Evolutionary conservation across 2,329 filamentous ascomycete species (phyloP).

Genomic region (Alternaria gansuensis): DNA sequence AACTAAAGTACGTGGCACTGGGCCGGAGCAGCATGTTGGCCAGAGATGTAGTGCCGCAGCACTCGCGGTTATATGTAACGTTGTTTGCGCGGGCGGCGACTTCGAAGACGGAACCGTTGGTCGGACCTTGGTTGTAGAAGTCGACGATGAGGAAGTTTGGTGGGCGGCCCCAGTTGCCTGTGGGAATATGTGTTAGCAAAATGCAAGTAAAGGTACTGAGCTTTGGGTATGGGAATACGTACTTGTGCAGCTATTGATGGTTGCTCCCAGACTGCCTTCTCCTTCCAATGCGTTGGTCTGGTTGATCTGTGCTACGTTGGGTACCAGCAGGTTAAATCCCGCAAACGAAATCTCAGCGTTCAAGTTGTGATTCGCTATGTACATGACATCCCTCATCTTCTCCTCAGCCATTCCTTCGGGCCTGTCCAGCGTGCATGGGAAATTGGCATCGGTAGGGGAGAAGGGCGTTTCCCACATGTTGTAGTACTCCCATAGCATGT

Average conservation of each 20-base stretch:
- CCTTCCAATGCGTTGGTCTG: constrained; percentile 49
- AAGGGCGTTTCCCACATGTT: constrained; percentile 95
- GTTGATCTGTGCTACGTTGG: constrained; percentile 49
- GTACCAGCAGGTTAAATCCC: constrained; percentile 45
- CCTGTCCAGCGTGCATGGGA: constrained; percentile 81
- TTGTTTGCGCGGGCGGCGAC: constrained; percentile 67
- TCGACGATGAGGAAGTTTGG: constrained; percentile 56
- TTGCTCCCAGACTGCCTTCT: constrained; percentile 46
- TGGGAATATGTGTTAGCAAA: constrained; percentile 1
- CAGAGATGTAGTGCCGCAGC: constrained; percentile 60
- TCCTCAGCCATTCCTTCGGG: constrained; percentile 70
- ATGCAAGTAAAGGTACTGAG: not conserved
- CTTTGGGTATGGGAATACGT: constrained; percentile 23
- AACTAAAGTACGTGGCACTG: constrained; percentile 28
- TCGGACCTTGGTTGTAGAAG: constrained; percentile 51
- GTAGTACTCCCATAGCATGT: constrained; percentile 86
- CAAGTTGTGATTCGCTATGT: constrained; percentile 91
- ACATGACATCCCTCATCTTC: constrained; percentile 69
- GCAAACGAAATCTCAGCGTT: constrained; percentile 70
- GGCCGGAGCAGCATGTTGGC: constrained; percentile 23
- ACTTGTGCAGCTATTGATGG: constrained; percentile 48
- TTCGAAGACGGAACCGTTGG: constrained; percentile 53
- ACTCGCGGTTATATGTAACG: constrained; percentile 70
- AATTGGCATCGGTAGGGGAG: constrained; percentile 71
- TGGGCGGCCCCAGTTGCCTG: constrained; percentile 48